Conservation (phyloP, 2,329 filamentous ascomycete species). For the Chaetomium sp. region DNA sequence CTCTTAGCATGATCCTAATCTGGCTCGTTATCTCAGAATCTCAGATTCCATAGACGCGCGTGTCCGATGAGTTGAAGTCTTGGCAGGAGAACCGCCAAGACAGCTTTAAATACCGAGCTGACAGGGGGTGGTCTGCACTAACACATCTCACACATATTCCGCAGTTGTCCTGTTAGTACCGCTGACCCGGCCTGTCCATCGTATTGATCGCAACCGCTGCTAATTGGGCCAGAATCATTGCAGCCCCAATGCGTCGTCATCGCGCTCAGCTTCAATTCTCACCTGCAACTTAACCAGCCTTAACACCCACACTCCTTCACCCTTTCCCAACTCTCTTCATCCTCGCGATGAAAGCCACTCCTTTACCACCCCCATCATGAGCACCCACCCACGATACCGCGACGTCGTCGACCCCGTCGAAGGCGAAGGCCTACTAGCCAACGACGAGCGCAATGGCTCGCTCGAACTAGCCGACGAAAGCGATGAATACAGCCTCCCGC, state of each 20-base stretch:
- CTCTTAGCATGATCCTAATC: too few species aligned
- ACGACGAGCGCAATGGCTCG: conserved; percentile 11
- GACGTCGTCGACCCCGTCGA: conserved; percentile 4
- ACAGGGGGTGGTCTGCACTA: too few species aligned
- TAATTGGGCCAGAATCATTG: conserved; percentile 2
- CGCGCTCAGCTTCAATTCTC: background rate
- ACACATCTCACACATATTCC: too few species aligned
- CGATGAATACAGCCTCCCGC: too few species aligned
- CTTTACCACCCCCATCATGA: background rate
- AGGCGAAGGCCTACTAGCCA: conserved; percentile 11
- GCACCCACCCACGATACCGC: background rate
- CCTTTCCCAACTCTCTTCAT: background rate
- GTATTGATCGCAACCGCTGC: background rate
- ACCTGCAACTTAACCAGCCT: background rate
- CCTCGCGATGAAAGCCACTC: background rate
- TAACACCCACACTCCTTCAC: background rate
- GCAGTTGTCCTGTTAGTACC: background rate
- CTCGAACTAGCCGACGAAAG: background rate
- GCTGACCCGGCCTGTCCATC: conserved; percentile 11
- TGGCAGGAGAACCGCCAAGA: too few species aligned
- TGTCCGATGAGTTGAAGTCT: too few species aligned
- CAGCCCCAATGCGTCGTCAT: conserved; percentile 7
- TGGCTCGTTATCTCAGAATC: too few species aligned
- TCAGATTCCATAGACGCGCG: too few species aligned
- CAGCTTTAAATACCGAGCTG: too few species aligned